Conservation (phyloP, 179 eudicot genomes). For the Spergularia azorica region DNA sequence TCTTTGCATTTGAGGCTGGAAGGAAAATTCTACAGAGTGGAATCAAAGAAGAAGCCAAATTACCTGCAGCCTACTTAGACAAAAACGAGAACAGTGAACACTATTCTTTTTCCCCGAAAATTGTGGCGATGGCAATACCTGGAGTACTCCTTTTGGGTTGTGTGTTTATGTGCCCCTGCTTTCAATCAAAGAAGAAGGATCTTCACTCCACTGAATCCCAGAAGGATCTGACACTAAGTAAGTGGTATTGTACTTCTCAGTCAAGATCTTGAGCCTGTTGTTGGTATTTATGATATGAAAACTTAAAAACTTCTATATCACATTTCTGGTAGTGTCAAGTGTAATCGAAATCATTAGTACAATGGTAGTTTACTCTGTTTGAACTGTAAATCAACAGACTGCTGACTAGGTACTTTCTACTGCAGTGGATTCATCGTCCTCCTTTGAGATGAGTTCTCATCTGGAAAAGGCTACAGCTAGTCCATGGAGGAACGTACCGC, state of each 20-base stretch:
- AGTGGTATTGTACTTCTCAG: slow-evolving; percentile 31
- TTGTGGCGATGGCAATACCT: slow-evolving; percentile 61
- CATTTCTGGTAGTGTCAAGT: background rate
- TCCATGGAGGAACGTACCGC: slow-evolving; percentile 51
- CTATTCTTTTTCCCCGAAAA: slow-evolving; percentile 38
- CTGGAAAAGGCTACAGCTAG: slow-evolving; percentile 54
- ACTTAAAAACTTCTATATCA: background rate
- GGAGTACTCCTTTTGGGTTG: slow-evolving; percentile 68
- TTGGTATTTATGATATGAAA: background rate
- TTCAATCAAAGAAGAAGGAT: slow-evolving; percentile 57
- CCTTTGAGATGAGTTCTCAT: slow-evolving; percentile 56
- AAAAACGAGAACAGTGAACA: slow-evolving; percentile 27
- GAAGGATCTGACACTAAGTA: slow-evolving; percentile 60
- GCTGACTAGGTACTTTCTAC: slow-evolving; percentile 11
- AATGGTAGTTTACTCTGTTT: background rate
- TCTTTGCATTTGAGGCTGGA: slow-evolving; percentile 33
- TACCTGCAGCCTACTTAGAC: slow-evolving; percentile 24
- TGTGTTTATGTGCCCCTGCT: slow-evolving; percentile 63
- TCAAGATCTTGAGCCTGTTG: background rate
- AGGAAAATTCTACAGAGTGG: slow-evolving; percentile 54
- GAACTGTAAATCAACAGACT: background rate
- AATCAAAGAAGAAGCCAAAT: slow-evolving; percentile 32
- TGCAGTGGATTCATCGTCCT: slow-evolving; percentile 81
- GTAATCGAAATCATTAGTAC: background rate
- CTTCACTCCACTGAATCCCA: slow-evolving; percentile 38